Percentiles rank a stretch among this genome's conserved stretches.
Evolutionary conservation across 2,329 filamentous ascomycete genomes (phyloP).

Genomic region (Escovopsis sp.): DNA sequence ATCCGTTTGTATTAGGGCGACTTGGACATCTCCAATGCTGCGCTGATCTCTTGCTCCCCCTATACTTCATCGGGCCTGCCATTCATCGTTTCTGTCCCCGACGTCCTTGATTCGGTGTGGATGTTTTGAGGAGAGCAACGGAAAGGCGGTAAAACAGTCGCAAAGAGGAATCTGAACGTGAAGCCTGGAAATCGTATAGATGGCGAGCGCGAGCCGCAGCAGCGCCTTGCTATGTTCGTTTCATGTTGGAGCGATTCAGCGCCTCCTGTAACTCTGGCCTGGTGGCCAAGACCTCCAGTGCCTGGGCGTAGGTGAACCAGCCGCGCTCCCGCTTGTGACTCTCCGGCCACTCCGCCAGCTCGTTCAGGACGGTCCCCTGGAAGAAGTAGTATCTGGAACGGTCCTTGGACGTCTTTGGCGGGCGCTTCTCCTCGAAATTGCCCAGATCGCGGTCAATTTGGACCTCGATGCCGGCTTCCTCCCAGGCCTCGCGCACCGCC

Average conservation of each 20-base stretch:
- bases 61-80: background rate
- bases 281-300: conserved; percentile 58
- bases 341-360: conserved; percentile 86
- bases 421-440: conserved; percentile 68
- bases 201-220: background rate
- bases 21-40: no score
- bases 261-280: conserved; percentile 84
- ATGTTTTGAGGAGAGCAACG: conserved; percentile 1
- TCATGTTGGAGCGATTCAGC: conserved; percentile 64
- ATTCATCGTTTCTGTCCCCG: no score
- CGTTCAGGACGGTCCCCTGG: conserved; percentile 74
- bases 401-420: conserved; percentile 57
- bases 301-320: conserved; percentile 80
- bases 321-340: conserved; percentile 76
- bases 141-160: background rate
- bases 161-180: background rate
- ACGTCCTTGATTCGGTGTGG: background rate
- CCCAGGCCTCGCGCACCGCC: conserved; percentile 87
- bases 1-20: background rate
- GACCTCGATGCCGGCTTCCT: conserved; percentile 87
- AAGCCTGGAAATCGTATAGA: background rate
- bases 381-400: conserved; percentile 61
- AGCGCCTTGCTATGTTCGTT: conserved; percentile 15
- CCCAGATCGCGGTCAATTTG: conserved; percentile 76
- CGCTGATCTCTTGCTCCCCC: background rate